Conservation (phyloP, 768 basidiomycete species). For the Mycena kentingensis region DNA sequence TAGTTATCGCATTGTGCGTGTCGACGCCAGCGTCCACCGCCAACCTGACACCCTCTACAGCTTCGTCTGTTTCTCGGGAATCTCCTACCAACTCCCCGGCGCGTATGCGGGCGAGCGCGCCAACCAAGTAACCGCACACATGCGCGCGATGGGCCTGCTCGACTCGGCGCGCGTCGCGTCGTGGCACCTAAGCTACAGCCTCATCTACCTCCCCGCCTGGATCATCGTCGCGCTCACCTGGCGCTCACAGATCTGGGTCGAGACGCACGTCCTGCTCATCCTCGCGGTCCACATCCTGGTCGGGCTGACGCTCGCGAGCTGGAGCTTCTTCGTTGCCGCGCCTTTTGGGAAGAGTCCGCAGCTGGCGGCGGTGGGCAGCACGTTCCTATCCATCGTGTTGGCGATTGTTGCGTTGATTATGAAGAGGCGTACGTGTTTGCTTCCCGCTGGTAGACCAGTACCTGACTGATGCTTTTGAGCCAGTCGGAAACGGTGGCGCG, state of each 20-base stretch:
- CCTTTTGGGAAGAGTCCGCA: slow-evolving; percentile 76
- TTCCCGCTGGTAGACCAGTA: background rate
- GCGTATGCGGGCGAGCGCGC: slow-evolving; percentile 69
- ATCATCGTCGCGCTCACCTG: slow-evolving; percentile 64
- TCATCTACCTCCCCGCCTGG: slow-evolving; percentile 79
- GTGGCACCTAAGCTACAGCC: slow-evolving; percentile 69
- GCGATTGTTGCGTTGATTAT: slow-evolving; percentile 68
- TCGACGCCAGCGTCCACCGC: background rate
- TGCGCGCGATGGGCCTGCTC: slow-evolving; percentile 78
- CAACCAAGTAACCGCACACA: slow-evolving; percentile 62
- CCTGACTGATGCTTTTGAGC: background rate
- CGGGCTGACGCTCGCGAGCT: slow-evolving; percentile 67
- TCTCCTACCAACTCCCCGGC: slow-evolving; percentile 78
- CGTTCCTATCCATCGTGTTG: slow-evolving; percentile 65
- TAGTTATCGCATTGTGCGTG: slow-evolving; percentile 67
- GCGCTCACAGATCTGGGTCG: slow-evolving; percentile 66
- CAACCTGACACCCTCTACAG: slow-evolving; percentile 33
- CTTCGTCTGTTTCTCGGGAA: slow-evolving; percentile 71
- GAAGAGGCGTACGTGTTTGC: slow-evolving; percentile 17
- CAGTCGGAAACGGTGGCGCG: slow-evolving; percentile 45
- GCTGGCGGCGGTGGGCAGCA: slow-evolving; percentile 66
- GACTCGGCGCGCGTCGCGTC: slow-evolving; percentile 70
- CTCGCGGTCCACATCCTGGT: slow-evolving; percentile 67
- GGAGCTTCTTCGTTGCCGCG: slow-evolving; percentile 69
- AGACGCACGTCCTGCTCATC: slow-evolving; percentile 59